Evolutionary conservation across 2,329 filamentous ascomycete genomes (phyloP).

Genomic region (Xylariaceae sp.): DNA sequence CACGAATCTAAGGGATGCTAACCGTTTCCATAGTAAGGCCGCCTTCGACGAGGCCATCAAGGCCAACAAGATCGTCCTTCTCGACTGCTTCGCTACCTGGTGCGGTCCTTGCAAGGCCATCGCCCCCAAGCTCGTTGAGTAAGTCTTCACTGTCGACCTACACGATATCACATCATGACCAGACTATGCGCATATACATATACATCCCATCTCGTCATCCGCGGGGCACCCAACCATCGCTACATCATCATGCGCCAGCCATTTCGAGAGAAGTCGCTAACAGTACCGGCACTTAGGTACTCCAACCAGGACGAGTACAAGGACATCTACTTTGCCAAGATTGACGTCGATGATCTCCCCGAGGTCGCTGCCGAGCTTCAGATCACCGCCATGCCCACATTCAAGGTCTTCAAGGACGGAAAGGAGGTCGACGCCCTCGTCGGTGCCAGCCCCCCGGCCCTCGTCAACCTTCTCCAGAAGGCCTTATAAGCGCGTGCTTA

Average conservation of each 20-base stretch:
- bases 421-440: constrained; percentile 70
- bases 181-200: constrained; percentile 1
- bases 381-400: constrained; percentile 91
- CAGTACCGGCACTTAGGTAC: constrained; percentile 42
- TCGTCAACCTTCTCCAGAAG: constrained; percentile 47
- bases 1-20: constrained; percentile 4
- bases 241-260: neutral
- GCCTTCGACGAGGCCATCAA: constrained; percentile 30
- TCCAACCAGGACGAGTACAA: constrained; percentile 56
- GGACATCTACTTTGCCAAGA: constrained; percentile 74
- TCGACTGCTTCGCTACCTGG: constrained; percentile 89
- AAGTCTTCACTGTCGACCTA: constrained; percentile 29
- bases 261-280: neutral
- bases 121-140: constrained; percentile 70
- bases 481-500: constrained; percentile 6
- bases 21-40: constrained; percentile 24
- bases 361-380: constrained; percentile 74
- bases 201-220: neutral
- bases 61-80: constrained; percentile 60
- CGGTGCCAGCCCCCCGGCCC: constrained; percentile 73
- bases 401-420: constrained; percentile 79
- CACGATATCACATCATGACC: neutral
- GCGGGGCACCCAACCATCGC: too few relatives aligned
- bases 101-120: constrained; percentile 95
- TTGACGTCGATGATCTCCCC: constrained; percentile 82